phyloP scores from a whole-genome alignment of 306 rosid species.

The Cucumis cinereus region DNA sequence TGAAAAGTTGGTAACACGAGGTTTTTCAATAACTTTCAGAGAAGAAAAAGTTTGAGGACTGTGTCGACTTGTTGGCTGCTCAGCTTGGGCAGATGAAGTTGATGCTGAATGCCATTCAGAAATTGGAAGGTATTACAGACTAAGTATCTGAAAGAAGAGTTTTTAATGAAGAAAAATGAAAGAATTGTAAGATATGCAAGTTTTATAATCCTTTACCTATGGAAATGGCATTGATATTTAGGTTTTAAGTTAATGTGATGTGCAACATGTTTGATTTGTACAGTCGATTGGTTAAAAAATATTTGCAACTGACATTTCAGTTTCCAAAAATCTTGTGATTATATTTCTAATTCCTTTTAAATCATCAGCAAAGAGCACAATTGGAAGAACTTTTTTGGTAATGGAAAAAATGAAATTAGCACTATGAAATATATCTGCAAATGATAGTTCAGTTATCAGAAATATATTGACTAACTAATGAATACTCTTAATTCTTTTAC shows the following conservation, averaged over 20 bases:
- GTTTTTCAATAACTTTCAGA: not conserved
- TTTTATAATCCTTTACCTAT: not conserved
- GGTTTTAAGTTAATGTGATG: not conserved
- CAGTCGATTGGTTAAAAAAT: not conserved
- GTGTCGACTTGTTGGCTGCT: slow-evolving; percentile 12
- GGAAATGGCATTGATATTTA: not conserved
- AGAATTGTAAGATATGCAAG: not conserved
- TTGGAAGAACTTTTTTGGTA: not conserved
- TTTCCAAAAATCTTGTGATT: not conserved
- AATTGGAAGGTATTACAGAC: slow-evolving; percentile 64
- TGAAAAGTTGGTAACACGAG: not conserved
- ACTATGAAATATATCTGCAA: not conserved
- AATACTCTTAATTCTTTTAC: not conserved
- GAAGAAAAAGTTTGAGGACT: slow-evolving; percentile 8
- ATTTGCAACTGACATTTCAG: not conserved
- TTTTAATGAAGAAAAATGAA: not conserved
- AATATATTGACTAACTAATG: not conserved
- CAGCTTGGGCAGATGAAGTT: slow-evolving; percentile 89
- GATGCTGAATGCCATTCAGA: slow-evolving; percentile 58
- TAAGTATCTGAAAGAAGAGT: not conserved
- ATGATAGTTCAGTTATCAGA: not conserved
- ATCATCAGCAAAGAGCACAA: not conserved
- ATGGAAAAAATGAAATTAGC: not conserved
- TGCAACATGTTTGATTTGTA: not conserved
- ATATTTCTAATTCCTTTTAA: not conserved